These are phyloP conservation scores for Rhodotorula sp. DNA, from an alignment of 1,284 basidiomycete species.

Conservation along the genomic window DNA sequence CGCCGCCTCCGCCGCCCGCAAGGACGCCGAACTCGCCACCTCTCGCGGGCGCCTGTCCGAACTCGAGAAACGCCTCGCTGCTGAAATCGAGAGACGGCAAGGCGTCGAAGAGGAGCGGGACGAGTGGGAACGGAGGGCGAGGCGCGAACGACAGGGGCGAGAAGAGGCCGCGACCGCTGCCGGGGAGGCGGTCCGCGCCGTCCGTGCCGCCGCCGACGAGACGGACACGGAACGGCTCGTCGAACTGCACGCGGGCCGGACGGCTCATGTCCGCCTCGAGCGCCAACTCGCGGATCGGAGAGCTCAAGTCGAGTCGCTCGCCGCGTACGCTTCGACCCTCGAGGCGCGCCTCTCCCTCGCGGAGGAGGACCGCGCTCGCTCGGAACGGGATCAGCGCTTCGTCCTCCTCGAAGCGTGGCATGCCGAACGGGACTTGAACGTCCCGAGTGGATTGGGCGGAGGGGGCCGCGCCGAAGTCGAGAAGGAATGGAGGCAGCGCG, in stretches of 20 bases:
- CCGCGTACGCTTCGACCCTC: constrained; percentile 15
- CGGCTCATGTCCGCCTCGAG: not conserved
- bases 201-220: not conserved
- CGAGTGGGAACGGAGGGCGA: constrained; percentile 6
- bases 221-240: not conserved
- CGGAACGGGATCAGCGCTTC: not conserved
- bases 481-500: constrained; percentile 40
- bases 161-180: constrained; percentile 3
- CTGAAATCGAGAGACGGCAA: not conserved
- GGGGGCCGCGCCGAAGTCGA: constrained; percentile 10
- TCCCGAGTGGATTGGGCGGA: not conserved
- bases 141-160: not conserved
- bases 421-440: constrained; percentile 8
- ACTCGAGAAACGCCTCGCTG: not conserved
- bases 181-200: not conserved
- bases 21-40: constrained; percentile 27
- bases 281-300: constrained; percentile 21
- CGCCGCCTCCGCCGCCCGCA: constrained; percentile 26
- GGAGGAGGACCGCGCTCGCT: not conserved
- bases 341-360: constrained; percentile 7
- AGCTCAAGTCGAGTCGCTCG: constrained; percentile 20
- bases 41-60: not conserved
- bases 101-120: not conserved
- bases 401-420: constrained; percentile 2
- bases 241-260: constrained; percentile 2